Evolutionary conservation across 768 basidiomycete species (phyloP), one percentile per base, ranked within the genome.

Genomic region (Russula foetens): DNA sequence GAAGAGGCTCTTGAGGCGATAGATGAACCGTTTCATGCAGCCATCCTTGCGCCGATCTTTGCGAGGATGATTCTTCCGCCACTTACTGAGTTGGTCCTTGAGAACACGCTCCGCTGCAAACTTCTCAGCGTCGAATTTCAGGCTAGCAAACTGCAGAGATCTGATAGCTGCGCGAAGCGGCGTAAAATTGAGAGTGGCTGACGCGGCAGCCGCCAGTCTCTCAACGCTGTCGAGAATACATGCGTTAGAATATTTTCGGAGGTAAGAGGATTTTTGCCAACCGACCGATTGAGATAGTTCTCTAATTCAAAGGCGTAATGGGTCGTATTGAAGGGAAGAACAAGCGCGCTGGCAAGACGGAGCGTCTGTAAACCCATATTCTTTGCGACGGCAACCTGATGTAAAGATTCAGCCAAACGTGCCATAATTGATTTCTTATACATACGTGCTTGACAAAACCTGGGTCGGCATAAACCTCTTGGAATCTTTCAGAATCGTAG

Each of bases 291-390:
- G 3, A 85, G 74, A 68, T 88, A 86, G 21, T 64, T 67, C 49
- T 71, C 75, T 24, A 88, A 74, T 61, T 85, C 80, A 38, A 75
- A 69, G 0, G 84, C 71, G 64, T 87, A 86, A 69, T 86, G 82
- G 0, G 85, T 87, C 8, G 85, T 85, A 69, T 87, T 87, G 63
- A 87, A 70, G 1, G 86, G 86, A 23, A 87, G 73, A 21, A 86
- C 68, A 47, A 85, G 69, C 23, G 78, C 73, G 57, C 81, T 78
- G 4, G 81, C 74, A 4, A 86, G 58, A 41, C 84, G 76, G n/a
- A 87, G 68, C 5, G 76, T 69, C 64, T 80, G 73, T 33, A 86
- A 69, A 23, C 85, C 84, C 14, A 83, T 69, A 61, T 81, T 76
- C 66, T 82, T 79, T 17, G 83, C 81, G 45, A 81, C 73, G n/a